phyloP scores from a whole-genome alignment of 768 basidiomycete species.

The Bullera alba region DNA sequence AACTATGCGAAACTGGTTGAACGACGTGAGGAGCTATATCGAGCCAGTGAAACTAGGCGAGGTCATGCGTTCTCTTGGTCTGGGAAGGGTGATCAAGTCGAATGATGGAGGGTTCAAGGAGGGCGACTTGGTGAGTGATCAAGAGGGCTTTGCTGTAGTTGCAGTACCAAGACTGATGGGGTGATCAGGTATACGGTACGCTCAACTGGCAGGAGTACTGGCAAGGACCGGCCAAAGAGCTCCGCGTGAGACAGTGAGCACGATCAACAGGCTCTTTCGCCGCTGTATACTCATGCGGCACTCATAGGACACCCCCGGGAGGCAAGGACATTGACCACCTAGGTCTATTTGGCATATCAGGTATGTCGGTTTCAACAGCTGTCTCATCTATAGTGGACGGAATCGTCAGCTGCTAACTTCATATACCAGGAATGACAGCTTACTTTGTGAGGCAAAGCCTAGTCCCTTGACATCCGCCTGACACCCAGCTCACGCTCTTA shows the following conservation, averaged over 20 bases:
- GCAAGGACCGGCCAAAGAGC: constrained; percentile 29
- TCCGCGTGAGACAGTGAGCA: constrained; percentile 27
- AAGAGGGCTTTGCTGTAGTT: not conserved
- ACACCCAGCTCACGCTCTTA: constrained; percentile 33
- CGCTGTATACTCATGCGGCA: not conserved
- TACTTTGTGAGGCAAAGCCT: constrained; percentile 59
- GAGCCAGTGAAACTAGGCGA: constrained; percentile 57
- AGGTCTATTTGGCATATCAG: constrained; percentile 67
- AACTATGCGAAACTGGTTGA: constrained; percentile 74
- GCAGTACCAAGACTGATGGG: not conserved
- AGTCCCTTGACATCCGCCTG: not conserved
- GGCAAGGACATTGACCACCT: constrained; percentile 67
- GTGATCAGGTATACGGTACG: constrained; percentile 22
- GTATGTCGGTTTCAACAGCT: constrained; percentile 48
- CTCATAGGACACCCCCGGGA: constrained; percentile 51
- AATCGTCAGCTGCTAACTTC: not conserved
- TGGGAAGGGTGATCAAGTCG: constrained; percentile 62
- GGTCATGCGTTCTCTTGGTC: constrained; percentile 64
- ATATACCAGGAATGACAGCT: constrained; percentile 64
- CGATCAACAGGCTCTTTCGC: too few relatives aligned
- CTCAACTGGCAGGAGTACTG: constrained; percentile 45
- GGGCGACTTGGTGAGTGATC: constrained; percentile 60
- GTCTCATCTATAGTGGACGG: too few relatives aligned
- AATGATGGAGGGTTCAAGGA: constrained; percentile 53
- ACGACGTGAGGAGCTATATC: constrained; percentile 56